Conservation (phyloP, 1,284 basidiomycete species). For the Wallemia mellicola region DNA sequence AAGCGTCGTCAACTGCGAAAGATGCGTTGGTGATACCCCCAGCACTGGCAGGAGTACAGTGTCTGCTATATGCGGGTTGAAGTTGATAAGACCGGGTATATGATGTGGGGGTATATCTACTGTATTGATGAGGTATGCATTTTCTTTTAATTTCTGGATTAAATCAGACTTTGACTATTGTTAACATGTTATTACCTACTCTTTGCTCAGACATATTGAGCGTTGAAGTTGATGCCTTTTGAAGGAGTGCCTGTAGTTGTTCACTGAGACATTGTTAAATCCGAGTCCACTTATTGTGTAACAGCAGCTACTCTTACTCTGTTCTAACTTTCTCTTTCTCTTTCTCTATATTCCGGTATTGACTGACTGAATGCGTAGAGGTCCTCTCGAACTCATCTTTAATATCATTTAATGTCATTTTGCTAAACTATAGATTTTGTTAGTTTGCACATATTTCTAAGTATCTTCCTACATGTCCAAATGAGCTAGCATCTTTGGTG, state of each 20-base stretch:
- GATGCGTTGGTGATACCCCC: background rate
- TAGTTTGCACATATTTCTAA: background rate
- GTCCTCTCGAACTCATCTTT: background rate
- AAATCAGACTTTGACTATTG: background rate
- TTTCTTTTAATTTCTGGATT: background rate
- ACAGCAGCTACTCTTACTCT: too few relatives aligned
- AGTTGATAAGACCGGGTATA: background rate
- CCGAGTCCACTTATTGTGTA: too few relatives aligned
- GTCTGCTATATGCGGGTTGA: background rate
- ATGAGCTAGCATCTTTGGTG: background rate
- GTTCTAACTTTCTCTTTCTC: too few relatives aligned
- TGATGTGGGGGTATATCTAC: background rate
- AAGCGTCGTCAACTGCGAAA: background rate
- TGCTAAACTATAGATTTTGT: background rate
- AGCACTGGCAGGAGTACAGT: background rate
- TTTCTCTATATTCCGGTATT: background rate
- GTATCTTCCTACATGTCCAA: background rate
- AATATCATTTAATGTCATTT: background rate
- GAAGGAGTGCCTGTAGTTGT: background rate
- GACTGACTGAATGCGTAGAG: background rate
- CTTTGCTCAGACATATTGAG: background rate
- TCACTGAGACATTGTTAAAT: too few relatives aligned
- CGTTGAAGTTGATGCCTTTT: background rate
- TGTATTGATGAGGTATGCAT: background rate
- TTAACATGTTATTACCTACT: background rate